Evolutionary conservation across 768 basidiomycete genomes (phyloP), one percentile per base, ranked within the genome.

Genomic region (Neoboletus magnificus): DNA sequence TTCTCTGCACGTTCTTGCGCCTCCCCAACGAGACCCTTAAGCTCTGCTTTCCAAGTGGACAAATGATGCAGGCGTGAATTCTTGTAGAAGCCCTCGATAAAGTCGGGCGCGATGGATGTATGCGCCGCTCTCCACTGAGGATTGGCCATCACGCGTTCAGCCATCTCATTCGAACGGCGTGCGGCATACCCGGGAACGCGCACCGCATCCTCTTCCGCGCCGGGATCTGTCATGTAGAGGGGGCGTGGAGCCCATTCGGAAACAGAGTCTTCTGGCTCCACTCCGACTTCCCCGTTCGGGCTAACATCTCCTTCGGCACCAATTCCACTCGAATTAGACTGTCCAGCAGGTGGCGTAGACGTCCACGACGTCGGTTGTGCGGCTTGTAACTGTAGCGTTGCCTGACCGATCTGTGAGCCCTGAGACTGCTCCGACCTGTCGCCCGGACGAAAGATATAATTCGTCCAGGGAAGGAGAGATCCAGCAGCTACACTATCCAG

Each of bases 31-130:
- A 97, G 79, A 16, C 77, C 75, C 64, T 85, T 86, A 37, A 98
- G 78, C 64, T 98, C 95, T 0, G 90, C 82, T 70, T 98, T 99
- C 91, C 92, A 96, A 2, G 84, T 87, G 6, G 90, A 86, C 12
- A 99, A 72, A 65, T 95, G 89, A 62, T 99, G 97, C n/a, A 99
- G 76, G 2, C 97, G 87, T 1, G 89, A 93, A 66, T 97, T 88
- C 67, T 82, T 83, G 72, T 85, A 86, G 66, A 85, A 96, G 0
- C 83, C 87, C 40, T 92, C 86, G 52, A 98, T 86, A 70, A 95
- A 99, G 57, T 86, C 89, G 0, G 88, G 83, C 1, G 91, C 87
- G 9, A 84, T 81, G 10, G 93, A 89, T 0, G 97, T 99, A 69
- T 99, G 85, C 22, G 87, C 85, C 22, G 82, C 81, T 20, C 92